Evolutionary conservation across 768 basidiomycete species (phyloP).

Genomic region (Auricularia auricula-judae): DNA sequence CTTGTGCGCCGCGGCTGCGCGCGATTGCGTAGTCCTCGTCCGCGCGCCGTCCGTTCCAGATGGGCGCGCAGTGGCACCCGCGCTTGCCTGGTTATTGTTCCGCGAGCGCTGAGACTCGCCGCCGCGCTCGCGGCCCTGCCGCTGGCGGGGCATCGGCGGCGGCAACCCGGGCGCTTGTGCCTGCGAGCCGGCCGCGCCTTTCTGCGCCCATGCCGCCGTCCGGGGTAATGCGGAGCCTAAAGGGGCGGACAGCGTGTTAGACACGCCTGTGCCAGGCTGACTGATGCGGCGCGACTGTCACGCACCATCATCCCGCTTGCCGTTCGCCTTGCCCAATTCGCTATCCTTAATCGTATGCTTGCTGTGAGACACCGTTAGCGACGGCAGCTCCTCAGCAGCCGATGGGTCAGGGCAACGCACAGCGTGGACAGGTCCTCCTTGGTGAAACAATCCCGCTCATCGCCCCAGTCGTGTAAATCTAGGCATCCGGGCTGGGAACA

Average conservation of each 20-base stretch:
- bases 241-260: constrained; percentile 1
- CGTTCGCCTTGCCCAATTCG: constrained; percentile 52
- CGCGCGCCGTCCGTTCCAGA: constrained; percentile 18
- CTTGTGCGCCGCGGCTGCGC: constrained; percentile 17
- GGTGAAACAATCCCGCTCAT: constrained; percentile 95
- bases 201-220: constrained; percentile 34
- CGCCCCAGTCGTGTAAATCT: constrained; percentile 96
- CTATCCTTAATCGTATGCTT: constrained; percentile 91
- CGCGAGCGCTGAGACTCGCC: not conserved
- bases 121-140: not conserved
- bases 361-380: constrained; percentile 25
- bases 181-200: constrained; percentile 10
- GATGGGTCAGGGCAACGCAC: constrained; percentile 32
- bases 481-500: constrained; percentile 88
- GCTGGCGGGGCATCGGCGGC: not conserved
- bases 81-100: not conserved
- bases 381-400: constrained; percentile 4
- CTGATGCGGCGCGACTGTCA: constrained; percentile 2
- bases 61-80: constrained; percentile 10
- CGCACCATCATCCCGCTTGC: constrained; percentile 2
- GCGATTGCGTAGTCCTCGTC: constrained; percentile 35
- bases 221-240: constrained; percentile 45
- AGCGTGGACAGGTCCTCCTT: constrained; percentile 91
- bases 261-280: not conserved
- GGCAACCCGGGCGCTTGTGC: constrained; percentile 4